Evolutionary conservation across 1,284 basidiomycete species (phyloP), one percentile per base, ranked within the genome.

Genomic region (Omphalotus olearius): DNA sequence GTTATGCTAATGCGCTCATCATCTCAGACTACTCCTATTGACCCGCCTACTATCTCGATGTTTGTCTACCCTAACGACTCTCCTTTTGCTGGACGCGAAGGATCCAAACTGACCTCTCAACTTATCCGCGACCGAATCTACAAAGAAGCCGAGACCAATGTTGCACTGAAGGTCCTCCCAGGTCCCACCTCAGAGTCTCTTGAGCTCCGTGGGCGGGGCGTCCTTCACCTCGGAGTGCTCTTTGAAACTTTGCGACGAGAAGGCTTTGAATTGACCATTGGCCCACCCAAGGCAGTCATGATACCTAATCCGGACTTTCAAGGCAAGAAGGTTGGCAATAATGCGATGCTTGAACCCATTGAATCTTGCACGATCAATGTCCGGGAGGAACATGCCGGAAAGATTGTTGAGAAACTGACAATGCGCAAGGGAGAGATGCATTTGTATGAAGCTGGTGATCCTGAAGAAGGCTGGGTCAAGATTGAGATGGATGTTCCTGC

Each of bases 21-120:
- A 35, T 40, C 44, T 30, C 51, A 72, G 70, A 70, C 73, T 5
- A 74, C 73, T 1, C 74, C 74, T 28, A 76, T 76, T 35, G 73
- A 75, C 59, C 73, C 74, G 2, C 73, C 74, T 0, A 75, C 74
- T 7, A 75, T 76, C 52, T 74, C 72, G n/a, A 68, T 74, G 53
- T 66, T 72, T 49, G 62, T 76, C 3, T 67, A 73, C 54, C 68
- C 74, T 40, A 76, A 75, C 54, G 73, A 75, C 52, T 71, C 70
- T 3, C 73, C 74, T 1, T 64, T 75, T 35, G 72, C 66, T 9
- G 73, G 72, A 13, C 63, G 63, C 28, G 73, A 74, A 54, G 74
- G 74, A 37, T 66, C 63, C 4, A 76, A 75, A 57, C 69, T 76
- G 37, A 76, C 73, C 1, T 74, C 72, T 1, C 74, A 75, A 55